Evolutionary conservation across 2,329 filamentous ascomycete genomes (phyloP).

Genomic region (Thielaviopsis populi): DNA sequence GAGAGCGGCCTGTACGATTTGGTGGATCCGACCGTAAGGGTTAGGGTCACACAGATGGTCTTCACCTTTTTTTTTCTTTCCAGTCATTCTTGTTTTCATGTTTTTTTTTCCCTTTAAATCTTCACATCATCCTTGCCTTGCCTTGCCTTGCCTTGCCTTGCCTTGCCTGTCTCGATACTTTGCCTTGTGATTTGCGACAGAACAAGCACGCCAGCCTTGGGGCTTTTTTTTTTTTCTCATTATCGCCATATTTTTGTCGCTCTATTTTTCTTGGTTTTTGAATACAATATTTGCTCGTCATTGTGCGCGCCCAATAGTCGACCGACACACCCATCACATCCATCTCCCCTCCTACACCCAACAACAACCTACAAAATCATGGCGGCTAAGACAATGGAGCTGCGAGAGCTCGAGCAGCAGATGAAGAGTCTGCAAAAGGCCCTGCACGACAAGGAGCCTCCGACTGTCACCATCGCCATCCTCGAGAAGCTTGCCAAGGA

Average conservation of each 20-base stretch:
- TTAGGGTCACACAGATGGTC: not conserved
- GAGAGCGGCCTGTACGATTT: too few species aligned
- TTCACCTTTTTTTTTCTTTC: not conserved
- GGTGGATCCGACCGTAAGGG: not conserved
- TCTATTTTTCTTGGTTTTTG: not conserved
- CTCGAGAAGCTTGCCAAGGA: constrained; percentile 67
- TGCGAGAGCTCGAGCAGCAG: constrained; percentile 63
- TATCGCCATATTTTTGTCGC: not conserved
- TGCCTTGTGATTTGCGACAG: constrained; percentile 7
- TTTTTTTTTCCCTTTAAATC: not conserved
- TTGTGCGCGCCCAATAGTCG: too few species aligned
- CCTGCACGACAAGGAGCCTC: constrained; percentile 55
- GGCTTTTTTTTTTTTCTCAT: not conserved
- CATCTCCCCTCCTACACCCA: not conserved
- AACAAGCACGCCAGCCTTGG: not conserved
- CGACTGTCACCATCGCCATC: constrained; percentile 55
- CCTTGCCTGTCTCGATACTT: not conserved
- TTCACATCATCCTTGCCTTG: not conserved
- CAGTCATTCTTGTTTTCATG: not conserved
- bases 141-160: not conserved
- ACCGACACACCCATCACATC: not conserved
- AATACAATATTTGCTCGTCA: not conserved
- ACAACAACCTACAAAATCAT: not conserved
- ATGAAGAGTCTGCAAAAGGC: constrained; percentile 72
- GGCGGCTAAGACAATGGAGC: constrained; percentile 44